These are phyloP conservation scores for Hortaea werneckii DNA, from an alignment of 2,329 filamentous ascomycete genomes.

Conservation along the genomic window DNA sequence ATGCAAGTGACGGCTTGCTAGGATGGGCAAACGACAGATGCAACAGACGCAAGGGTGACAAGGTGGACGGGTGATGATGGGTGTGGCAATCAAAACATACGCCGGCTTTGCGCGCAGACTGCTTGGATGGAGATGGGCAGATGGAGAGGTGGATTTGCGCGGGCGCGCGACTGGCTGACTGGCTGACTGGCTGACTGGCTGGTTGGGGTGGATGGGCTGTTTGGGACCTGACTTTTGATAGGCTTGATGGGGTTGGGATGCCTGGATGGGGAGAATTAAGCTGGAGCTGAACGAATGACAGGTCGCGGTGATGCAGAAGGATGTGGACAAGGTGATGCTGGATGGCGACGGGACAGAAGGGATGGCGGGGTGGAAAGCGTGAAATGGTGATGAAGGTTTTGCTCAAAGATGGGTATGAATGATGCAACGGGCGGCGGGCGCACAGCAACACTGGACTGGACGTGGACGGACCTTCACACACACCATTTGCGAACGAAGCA, in stretches of 20 bases:
- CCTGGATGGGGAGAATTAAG: too few species aligned
- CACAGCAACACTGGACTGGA: too few species aligned
- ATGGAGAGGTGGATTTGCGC: not conserved
- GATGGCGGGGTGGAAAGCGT: too few species aligned
- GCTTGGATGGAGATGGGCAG: not conserved
- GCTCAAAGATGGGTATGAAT: not conserved
- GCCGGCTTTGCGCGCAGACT: not conserved
- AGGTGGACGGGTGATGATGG: not conserved
- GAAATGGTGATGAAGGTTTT: not conserved
- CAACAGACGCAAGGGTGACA: not conserved
- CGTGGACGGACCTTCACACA: too few species aligned
- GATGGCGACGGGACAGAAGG: not conserved
- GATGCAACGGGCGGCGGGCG: not conserved
- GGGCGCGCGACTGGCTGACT: not conserved
- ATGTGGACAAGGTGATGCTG: not conserved
- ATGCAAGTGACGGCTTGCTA: not conserved
- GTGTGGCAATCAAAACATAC: constrained; percentile 1
- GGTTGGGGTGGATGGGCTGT: too few species aligned
- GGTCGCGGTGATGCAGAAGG: not conserved
- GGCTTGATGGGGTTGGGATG: not conserved
- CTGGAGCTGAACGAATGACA: too few species aligned
- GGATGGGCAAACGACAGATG: not conserved
- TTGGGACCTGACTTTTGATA: not conserved
- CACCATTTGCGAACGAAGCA: not conserved
- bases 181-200: not conserved